Evolutionary conservation across 2,329 filamentous ascomycete species (phyloP).

Genomic region (Knufia petricola): DNA sequence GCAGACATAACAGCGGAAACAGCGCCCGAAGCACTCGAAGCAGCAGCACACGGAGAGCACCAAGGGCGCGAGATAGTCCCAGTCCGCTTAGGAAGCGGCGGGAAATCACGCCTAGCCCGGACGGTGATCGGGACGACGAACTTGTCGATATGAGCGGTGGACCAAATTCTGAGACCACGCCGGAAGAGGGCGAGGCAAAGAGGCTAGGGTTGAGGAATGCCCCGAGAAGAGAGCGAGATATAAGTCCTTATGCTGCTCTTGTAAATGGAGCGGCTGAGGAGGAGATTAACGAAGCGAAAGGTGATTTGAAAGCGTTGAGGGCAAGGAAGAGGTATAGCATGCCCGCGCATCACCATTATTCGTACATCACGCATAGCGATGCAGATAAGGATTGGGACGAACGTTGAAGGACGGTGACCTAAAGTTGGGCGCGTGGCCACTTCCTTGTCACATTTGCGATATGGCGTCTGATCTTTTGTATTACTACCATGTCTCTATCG

Average conservation of each 20-base stretch:
- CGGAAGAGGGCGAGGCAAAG: background rate
- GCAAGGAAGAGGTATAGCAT: constrained; percentile 2
- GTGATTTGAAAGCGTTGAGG: constrained; percentile 4
- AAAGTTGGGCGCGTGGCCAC: background rate
- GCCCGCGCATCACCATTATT: background rate
- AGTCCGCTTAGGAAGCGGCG: constrained; percentile 3
- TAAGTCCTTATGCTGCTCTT: background rate
- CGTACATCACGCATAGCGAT: background rate
- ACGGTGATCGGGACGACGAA: background rate
- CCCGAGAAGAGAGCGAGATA: background rate
- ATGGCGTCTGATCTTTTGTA: too few species aligned
- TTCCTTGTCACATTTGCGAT: background rate
- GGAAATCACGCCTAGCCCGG: constrained; percentile 5
- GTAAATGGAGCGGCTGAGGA: background rate
- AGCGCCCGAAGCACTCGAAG: background rate
- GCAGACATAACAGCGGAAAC: background rate
- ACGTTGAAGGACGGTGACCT: background rate
- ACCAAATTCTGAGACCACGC: background rate
- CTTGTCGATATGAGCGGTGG: background rate
- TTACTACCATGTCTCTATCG: too few species aligned
- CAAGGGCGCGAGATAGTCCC: background rate
- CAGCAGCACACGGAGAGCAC: background rate
- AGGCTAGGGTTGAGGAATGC: background rate
- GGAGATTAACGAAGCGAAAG: constrained; percentile 4
- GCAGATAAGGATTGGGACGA: constrained; percentile 6